Percentiles rank a stretch among this genome's conserved stretches.
phyloP scores from a whole-genome alignment of 2,329 filamentous ascomycete genomes.

The Botrytis byssoidea region DNA sequence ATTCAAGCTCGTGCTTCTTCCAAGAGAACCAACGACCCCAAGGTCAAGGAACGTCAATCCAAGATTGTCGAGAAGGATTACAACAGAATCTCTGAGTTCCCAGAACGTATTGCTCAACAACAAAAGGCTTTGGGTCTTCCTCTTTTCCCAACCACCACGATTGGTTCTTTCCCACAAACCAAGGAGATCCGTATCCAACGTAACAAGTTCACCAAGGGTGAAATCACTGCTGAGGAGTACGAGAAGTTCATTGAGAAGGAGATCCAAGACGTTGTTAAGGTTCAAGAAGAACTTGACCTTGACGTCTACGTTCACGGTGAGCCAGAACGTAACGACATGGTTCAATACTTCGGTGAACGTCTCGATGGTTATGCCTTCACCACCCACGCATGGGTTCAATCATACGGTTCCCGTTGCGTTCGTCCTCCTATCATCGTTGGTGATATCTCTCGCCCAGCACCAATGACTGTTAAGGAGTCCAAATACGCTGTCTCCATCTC shows the following conservation, averaged over 20 bases:
- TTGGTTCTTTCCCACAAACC: constrained; percentile 99
- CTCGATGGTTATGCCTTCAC: constrained; percentile 97
- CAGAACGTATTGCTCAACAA: constrained; percentile 80
- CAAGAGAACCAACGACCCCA: constrained; percentile 91
- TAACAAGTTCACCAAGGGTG: constrained; percentile 98
- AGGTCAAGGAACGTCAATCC: constrained; percentile 94
- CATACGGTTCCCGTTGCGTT: constrained; percentile 96
- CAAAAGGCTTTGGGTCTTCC: constrained; percentile 91
- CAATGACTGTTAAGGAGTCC: constrained; percentile 99
- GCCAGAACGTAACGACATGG: constrained; percentile 99
- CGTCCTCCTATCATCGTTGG: constrained; percentile 97
- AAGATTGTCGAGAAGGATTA: constrained; percentile 82
- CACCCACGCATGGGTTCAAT: constrained; percentile 98
- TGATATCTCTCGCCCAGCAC: constrained; percentile 92
- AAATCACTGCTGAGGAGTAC: constrained; percentile 89
- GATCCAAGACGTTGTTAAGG: constrained; percentile 90
- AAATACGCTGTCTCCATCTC: constrained; percentile 96
- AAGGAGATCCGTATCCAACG: constrained; percentile 96
- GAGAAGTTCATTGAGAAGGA: constrained; percentile 99
- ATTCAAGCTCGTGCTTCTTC: constrained; percentile 88
- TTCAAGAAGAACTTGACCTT: constrained; percentile 96
- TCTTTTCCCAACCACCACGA: constrained; percentile 98
- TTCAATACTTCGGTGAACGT: constrained; percentile 99
- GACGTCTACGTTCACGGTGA: constrained; percentile 98
- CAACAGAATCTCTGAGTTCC: constrained; percentile 90